These are phyloP conservation scores for Castanopsis chinensis DNA, from an alignment of 306 rosid genomes.

Conservation along the genomic window DNA sequence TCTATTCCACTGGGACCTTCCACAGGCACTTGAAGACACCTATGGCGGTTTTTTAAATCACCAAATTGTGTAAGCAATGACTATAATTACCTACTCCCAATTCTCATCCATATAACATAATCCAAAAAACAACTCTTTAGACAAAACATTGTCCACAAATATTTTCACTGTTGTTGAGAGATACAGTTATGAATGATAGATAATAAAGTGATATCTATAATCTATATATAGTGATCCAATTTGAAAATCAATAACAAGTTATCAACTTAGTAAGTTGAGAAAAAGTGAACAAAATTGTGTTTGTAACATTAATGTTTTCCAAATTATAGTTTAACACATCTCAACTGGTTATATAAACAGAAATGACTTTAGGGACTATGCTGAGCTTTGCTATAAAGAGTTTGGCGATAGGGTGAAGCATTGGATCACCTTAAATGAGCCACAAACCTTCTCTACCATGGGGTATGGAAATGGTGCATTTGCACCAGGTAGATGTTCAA, in stretches of 20 bases:
- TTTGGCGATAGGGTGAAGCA: constrained; percentile 73
- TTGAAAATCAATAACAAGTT: too few relatives aligned
- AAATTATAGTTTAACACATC: too few relatives aligned
- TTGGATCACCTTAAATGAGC: constrained; percentile 70
- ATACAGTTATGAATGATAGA: too few relatives aligned
- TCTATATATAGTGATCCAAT: too few relatives aligned
- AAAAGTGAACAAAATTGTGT: too few relatives aligned
- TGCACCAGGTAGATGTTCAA: constrained; percentile 54
- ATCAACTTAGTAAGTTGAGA: too few relatives aligned
- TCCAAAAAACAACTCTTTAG: too few relatives aligned
- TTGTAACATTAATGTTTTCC: too few relatives aligned
- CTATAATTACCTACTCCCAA: not conserved
- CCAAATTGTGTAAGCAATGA: constrained; percentile 44
- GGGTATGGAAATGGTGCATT: constrained; percentile 48
- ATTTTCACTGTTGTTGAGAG: too few relatives aligned
- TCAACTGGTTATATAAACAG: constrained; percentile 25
- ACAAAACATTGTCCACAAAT: too few relatives aligned
- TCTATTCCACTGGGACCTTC: constrained; percentile 55
- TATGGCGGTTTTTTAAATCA: constrained; percentile 56
- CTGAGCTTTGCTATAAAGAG: constrained; percentile 56
- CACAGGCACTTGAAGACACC: constrained; percentile 55
- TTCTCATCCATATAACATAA: too few relatives aligned
- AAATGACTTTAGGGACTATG: constrained; percentile 46
- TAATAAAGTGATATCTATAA: too few relatives aligned
- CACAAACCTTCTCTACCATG: constrained; percentile 16